phyloP scores from a whole-genome alignment of 352 stramenopile genomes.

The Pythium monospermum region DNA sequence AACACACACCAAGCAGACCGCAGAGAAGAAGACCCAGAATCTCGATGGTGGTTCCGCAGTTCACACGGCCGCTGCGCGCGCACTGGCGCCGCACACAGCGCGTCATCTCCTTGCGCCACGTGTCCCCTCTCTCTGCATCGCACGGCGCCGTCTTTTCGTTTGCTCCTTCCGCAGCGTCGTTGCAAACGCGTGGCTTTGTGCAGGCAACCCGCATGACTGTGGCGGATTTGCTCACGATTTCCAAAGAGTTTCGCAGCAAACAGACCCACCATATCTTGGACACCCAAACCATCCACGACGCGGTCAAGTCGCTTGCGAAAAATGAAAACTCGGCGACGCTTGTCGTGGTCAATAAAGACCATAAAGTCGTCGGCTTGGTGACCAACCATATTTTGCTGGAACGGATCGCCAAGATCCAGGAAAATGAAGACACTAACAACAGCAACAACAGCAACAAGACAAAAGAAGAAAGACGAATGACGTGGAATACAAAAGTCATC shows the following conservation, averaged over 20 bases:
- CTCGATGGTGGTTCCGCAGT: not conserved
- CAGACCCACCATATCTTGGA: conserved; percentile 69
- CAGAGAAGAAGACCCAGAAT: not conserved
- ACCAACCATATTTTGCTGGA: conserved; percentile 71
- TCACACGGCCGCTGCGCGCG: not conserved
- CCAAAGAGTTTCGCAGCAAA: conserved; percentile 68
- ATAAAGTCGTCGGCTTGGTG: conserved; percentile 72
- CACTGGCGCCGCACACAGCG: not conserved
- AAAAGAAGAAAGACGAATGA: conserved; percentile 5
- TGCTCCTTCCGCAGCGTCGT: no score
- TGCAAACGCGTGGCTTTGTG: not conserved
- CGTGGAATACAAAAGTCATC: conserved; percentile 60
- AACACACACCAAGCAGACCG: not conserved
- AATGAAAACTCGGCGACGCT: conserved; percentile 78
- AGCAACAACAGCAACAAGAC: not conserved
- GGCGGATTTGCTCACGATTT: conserved; percentile 62
- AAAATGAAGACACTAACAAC: conserved; percentile 9
- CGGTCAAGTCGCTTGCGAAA: conserved; percentile 50
- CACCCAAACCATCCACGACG: conserved; percentile 57
- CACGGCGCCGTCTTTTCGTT: not conserved
- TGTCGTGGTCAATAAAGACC: conserved; percentile 59
- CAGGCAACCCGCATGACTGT: conserved; percentile 46
- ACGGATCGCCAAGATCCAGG: conserved; percentile 55
- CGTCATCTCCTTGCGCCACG: not conserved
- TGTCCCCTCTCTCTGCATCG: not conserved